Evolutionary conservation across 169 alveolate species (phyloP), one percentile per base, ranked within the genome.

Genomic region (Eimeria tenella): DNA sequence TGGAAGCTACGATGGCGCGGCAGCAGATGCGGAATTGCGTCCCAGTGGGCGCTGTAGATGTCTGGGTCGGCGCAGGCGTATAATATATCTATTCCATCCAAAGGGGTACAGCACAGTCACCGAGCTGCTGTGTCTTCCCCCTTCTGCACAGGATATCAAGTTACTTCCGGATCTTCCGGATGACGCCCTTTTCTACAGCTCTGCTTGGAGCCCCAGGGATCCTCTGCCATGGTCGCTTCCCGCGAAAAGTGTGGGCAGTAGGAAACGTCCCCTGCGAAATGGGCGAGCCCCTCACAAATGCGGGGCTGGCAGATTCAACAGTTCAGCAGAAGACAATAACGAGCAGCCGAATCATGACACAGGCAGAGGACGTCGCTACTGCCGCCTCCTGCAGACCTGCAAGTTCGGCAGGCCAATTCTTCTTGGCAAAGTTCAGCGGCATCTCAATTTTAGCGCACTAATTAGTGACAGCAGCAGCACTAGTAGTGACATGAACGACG

Each of bases 141-240:
- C 58, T 23, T 55, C 56, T 58, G 74, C 90, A 3, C 87, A 90
- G 60, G 94, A 77, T 42, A 73, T 50, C 42, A 79, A 56, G 49
- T 90, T 90, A 13, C 63, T 90, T 25, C 94, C 94, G 53, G 94
- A 90, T 62, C 60, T 77, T 56, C 90, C 94, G 50, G 94, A 90
- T 25, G 94, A 19, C 55, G 73, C 52, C 56, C 63, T 90, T 4
- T 84, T 15, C 21, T 90, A 31, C n/a, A 73, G 7, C 83, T 25
- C 73, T 42, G 55, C 53, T 15, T 42, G 6, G 86, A 25, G 31
- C 89, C 23, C 42, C 21, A 50, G 89, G 10, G 15, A 65, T 13
- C 8, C 89, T 5, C 74, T 23, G 63, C 53, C 53, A n/a, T 6
- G 56, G 56, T 23, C 89, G 31, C 8, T 81, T 68, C 53, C 73